Base-by-base conservation (phyloP, 345 rosid species). In the Dipteronia sinensis region DNA sequence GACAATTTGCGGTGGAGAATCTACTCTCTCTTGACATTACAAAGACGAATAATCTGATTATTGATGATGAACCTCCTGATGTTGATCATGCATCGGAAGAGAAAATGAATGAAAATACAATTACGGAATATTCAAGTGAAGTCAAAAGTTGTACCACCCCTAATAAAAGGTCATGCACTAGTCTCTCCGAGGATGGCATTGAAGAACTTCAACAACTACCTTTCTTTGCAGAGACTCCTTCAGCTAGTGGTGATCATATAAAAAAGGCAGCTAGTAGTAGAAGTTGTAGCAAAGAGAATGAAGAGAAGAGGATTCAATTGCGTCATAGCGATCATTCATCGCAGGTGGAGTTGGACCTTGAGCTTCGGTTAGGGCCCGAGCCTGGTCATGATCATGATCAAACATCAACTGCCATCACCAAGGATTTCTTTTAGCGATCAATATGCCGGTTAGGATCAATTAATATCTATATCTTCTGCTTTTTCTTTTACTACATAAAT, bases 311-410 rank as follows among this genome's bases (percentile, higher is more conserved):
- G 68, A 49, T 3, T 69, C 67, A n/a, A 23, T 46, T 34, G 47
- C 44, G 16, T 73, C 77, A 67, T 13, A 75, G 76, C 38, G 38
- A 34, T 68, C 80, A 74, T 0, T 56, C 78, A n/a, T 81, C 77
- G 20, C 70, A 72, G n/a, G 74, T 59, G 42, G 88, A 86, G 51
- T 47, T 89, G 81, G 94, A 90, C 81, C 89, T 90, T 65, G 94
- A 90, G 86, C 92, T 90, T 67, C 86, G 92, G 31, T 85, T 90
- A 77, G 94, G 94, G 22, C 88, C 78, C 10, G 86, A 89, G 34
- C 88, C 78, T 12, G 86, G 87, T 25, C 90, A 83, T 31, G 27
- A 59, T n/a, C 74, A 66, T 0, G 53, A 76, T n/a, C 64, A 20
- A 20, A 34, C 70, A 76, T 76, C 65, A 55, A 17, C 34, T 27